Evolutionary conservation across 176 grass and related monocot genomes (phyloP).

Genomic region (Phyllostachys edulis): DNA sequence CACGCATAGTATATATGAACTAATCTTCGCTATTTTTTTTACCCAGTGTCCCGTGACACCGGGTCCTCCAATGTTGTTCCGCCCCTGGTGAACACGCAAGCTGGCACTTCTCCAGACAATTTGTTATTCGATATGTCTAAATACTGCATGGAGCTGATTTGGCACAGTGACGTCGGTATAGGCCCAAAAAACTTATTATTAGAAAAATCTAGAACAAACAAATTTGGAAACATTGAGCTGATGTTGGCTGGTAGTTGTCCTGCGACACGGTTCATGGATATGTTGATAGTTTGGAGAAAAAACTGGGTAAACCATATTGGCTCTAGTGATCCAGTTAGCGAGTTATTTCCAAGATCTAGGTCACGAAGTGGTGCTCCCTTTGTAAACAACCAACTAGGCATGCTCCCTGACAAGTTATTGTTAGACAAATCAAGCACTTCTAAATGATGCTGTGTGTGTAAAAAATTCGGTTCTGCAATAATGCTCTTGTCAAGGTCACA

Average conservation of each 20-base stretch:
- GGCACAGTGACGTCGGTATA: neutral
- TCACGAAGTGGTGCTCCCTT: neutral
- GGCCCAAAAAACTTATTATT: too few relatives aligned
- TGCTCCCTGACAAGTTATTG: constrained; percentile 21
- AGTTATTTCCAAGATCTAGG: constrained; percentile 27
- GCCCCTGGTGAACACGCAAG: constrained; percentile 6
- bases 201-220: neutral
- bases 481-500: constrained; percentile 16
- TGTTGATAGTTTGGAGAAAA: neutral
- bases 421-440: constrained; percentile 25
- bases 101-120: constrained; percentile 14
- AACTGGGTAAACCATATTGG: neutral
- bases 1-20: too few relatives aligned
- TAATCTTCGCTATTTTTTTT: too few relatives aligned
- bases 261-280: constrained; percentile 7
- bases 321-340: neutral
- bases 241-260: constrained; percentile 30
- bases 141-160: neutral
- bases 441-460: neutral
- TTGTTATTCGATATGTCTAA: neutral
- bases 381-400: constrained; percentile 29
- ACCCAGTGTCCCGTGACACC: too few relatives aligned
- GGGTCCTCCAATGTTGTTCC: too few relatives aligned
- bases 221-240: constrained; percentile 15
- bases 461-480: neutral